Evolutionary conservation across 805 yeast species (phyloP), one percentile per base, ranked within the genome.

Genomic region (Kluyveromyces starmeri): DNA sequence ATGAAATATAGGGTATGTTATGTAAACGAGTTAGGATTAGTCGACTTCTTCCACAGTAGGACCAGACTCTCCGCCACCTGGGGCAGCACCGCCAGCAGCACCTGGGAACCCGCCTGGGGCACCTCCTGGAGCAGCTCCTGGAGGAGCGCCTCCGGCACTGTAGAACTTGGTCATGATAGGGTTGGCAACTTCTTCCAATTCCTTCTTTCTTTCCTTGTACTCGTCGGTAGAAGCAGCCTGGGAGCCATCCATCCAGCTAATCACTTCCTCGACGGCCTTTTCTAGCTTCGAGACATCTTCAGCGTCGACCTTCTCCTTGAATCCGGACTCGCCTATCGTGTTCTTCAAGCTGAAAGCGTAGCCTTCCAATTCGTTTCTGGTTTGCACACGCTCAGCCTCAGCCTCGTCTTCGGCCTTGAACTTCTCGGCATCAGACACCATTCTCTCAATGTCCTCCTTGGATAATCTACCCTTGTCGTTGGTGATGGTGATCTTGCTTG

Each of bases 401-500:
- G 77, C 74, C 67, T 86, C 96, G 67, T 88, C 96, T 67, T 88
- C 95, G 51, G 83, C 95, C 74, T 83, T 86, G 78, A 69, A 88
- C 73, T 86, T 88, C 73, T 89, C 96, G 55, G 96, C 97, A 67
- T 89, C 96, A 46, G 83, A 68, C 45, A 89, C 96, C 97, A 88
- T 88, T 68, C 88, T 82, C 71, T 89, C 96, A 54, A 88, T 88
- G 61, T 88, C 96, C 64, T 88, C 96, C 77, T 86, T 83, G 46
- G 96, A 84, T 59, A 88, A 75, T 76, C 96, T 86, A 68, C 97
- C 97, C 74, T 88, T 89, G 67, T 88, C 96, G 72, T 88, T 89
- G 67, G 96, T 88, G 67, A 88, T 89, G 63, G 96, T 88, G 61
- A 88, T 89, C 79, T 89, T 81, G 72, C 81, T 85, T 52, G 95